phyloP scores from a whole-genome alignment of 495 filamentous ascomycete genomes.

The Parathielavia hyrcaniae region DNA sequence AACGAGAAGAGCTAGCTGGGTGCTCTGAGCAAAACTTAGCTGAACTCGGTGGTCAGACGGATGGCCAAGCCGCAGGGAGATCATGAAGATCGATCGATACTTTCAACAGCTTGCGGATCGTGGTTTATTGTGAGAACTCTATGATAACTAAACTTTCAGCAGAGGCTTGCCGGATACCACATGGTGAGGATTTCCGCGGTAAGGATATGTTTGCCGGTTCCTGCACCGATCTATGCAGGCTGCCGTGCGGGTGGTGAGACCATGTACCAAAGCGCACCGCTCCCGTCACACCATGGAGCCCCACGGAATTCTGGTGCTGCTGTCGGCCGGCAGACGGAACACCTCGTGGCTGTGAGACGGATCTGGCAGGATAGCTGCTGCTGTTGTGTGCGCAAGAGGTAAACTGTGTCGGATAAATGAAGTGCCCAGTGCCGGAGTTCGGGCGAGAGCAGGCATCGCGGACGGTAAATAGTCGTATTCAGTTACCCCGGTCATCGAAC shows the following conservation, averaged over 20 bases:
- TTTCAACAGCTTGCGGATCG: too few species aligned
- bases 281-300: neutral
- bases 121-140: too few species aligned
- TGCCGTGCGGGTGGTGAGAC: slow-evolving; percentile 13
- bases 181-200: too few species aligned
- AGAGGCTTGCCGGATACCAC: too few species aligned
- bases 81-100: too few species aligned
- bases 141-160: too few species aligned
- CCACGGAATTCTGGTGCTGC: neutral
- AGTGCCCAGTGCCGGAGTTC: neutral
- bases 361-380: slow-evolving; percentile 5
- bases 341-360: slow-evolving; percentile 3
- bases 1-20: too few species aligned
- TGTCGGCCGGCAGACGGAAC: neutral
- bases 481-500: neutral
- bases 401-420: neutral
- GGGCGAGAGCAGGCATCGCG: neutral
- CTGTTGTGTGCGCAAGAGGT: neutral
- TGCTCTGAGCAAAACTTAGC: too few species aligned
- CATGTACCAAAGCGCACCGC: neutral
- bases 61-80: too few species aligned
- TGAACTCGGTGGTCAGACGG: too few species aligned
- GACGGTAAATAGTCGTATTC: neutral
- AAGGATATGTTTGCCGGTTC: neutral
- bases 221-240: slow-evolving; percentile 16